These are phyloP conservation scores for Umbelopsis ramanniana DNA, from an alignment of 192 early-diverging fungal species.

Conservation along the genomic window DNA sequence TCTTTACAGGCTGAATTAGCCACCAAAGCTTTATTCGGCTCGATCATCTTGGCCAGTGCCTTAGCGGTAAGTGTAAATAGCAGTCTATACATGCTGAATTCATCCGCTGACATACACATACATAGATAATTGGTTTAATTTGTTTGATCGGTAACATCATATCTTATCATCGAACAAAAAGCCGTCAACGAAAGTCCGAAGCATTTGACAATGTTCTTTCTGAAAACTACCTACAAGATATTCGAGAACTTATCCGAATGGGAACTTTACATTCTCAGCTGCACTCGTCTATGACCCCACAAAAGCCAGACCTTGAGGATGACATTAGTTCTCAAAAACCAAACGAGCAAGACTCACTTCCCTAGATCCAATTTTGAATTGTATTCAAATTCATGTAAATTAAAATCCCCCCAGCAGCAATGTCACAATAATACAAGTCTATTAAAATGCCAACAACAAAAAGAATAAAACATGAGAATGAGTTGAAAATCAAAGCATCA, in stretches of 20 bases:
- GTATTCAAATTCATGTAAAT: conserved; percentile 1
- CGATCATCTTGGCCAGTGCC: neutral
- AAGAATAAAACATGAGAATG: neutral
- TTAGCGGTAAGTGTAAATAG: neutral
- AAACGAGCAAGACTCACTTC: neutral
- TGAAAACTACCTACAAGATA: neutral
- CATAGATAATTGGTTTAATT: neutral
- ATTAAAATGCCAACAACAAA: neutral
- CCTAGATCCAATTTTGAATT: neutral
- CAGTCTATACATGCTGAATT: too few species aligned
- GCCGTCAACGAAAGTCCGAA: neutral
- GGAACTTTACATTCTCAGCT: neutral
- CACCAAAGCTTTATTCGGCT: neutral
- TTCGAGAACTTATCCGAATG: neutral
- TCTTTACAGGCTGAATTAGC: neutral
- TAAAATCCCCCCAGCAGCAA: neutral
- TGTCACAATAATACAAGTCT: neutral
- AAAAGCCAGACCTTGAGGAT: conserved; percentile 9
- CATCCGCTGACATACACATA: neutral
- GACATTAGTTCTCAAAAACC: neutral
- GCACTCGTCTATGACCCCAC: neutral
- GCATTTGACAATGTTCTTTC: neutral
- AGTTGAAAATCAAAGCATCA: neutral
- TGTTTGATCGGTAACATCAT: conserved; percentile 3
- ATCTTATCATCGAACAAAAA: neutral